phyloP scores from a whole-genome alignment of 306 rosid genomes.

The Vigna hirtella region DNA sequence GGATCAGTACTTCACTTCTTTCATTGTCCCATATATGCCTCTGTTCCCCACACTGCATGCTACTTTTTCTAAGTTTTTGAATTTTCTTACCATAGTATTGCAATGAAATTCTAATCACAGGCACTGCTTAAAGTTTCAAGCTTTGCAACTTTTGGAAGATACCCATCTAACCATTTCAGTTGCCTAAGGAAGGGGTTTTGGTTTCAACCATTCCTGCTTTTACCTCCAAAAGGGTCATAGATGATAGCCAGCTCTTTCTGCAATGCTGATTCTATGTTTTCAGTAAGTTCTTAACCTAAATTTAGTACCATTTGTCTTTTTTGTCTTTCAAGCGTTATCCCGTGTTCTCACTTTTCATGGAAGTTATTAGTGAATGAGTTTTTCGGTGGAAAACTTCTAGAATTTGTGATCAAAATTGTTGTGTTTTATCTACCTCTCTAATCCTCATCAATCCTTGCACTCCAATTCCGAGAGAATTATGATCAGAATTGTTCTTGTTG shows the following conservation, averaged over 20 bases:
- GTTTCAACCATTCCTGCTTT: constrained; percentile 27
- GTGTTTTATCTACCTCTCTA: background rate
- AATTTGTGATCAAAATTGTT: background rate
- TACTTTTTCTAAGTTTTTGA: constrained; percentile 28
- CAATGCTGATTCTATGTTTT: constrained; percentile 79
- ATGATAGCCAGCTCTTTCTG: constrained; percentile 78
- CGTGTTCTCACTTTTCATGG: constrained; percentile 5
- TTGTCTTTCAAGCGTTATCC: background rate
- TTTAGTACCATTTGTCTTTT: background rate
- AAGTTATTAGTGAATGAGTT: background rate
- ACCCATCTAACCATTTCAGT: constrained; percentile 41
- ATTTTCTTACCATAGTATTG: constrained; percentile 28
- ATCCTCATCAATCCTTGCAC: constrained; percentile 7
- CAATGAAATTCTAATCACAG: constrained; percentile 39
- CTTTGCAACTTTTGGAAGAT: constrained; percentile 40
- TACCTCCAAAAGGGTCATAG: constrained; percentile 37
- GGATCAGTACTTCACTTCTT: background rate
- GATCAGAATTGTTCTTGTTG: constrained; percentile 34
- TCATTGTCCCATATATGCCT: background rate
- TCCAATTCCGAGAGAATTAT: constrained; percentile 18
- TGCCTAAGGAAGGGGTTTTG: constrained; percentile 11
- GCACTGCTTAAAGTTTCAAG: constrained; percentile 37
- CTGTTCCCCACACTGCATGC: background rate
- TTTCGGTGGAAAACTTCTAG: background rate
- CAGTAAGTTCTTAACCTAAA: constrained; percentile 58